Conservation (phyloP, 1,284 basidiomycete genomes). For the Sporisorium scitamineum region DNA sequence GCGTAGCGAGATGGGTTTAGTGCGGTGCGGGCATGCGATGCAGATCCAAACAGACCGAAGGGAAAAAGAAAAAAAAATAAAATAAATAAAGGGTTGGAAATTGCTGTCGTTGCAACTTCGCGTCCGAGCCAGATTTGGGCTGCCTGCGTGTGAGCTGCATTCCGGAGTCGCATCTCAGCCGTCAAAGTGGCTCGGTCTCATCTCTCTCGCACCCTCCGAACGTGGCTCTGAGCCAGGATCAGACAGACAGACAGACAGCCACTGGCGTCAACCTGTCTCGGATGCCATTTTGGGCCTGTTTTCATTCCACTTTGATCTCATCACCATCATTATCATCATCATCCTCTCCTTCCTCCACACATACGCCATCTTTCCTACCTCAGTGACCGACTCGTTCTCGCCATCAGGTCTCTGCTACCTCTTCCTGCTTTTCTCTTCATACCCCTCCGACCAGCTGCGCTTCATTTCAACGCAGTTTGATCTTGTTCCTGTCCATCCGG, state of each 20-base stretch:
- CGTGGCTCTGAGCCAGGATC: conserved; percentile 3
- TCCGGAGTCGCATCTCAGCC: conserved; percentile 12
- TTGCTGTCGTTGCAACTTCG: background rate
- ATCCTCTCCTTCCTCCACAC: conserved; percentile 1
- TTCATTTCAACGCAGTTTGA: background rate
- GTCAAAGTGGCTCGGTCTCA: conserved; percentile 2
- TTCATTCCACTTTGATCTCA: conserved; percentile 3
- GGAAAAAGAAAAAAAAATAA: background rate
- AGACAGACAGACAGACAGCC: background rate
- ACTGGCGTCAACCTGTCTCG: conserved; percentile 12
- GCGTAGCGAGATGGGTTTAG: background rate
- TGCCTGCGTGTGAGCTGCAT: conserved; percentile 18
- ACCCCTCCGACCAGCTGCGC: background rate
- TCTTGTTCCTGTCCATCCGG: background rate
- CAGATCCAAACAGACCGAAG: conserved; percentile 3
- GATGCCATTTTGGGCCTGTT: conserved; percentile 2
- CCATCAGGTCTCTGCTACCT: background rate
- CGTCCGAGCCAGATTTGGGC: background rate
- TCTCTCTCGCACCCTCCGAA: conserved; percentile 10
- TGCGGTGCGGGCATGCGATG: background rate
- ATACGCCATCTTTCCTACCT: conserved; percentile 3
- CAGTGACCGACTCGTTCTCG: background rate
- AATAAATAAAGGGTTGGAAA: background rate
- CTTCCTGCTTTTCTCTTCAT: conserved; percentile 1
- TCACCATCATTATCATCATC: conserved; percentile 3